Conservation (phyloP, 2,329 filamentous ascomycete genomes). For the Colletotrichum tamarilloi region DNA sequence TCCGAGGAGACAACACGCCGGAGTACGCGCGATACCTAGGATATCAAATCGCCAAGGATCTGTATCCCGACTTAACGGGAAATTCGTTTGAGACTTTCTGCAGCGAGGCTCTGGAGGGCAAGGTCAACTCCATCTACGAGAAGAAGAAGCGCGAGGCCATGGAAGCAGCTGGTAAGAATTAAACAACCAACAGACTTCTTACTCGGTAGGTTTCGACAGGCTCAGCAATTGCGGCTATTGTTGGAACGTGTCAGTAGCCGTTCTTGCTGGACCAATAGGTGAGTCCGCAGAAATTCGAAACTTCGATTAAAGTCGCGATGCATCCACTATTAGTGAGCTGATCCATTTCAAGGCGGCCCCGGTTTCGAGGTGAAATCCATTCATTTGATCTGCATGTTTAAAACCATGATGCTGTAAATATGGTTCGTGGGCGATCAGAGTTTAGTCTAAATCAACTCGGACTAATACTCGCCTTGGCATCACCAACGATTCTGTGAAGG, state of each 20-base stretch:
- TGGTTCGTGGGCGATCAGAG: not conserved
- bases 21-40: slow-evolving; percentile 65
- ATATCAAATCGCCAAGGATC: slow-evolving; percentile 61
- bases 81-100: slow-evolving; percentile 19
- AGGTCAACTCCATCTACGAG: not conserved
- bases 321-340: not conserved
- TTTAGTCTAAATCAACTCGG: not conserved
- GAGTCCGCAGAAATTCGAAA: not conserved
- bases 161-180: not conserved
- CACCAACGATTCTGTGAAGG: not conserved
- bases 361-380: not conserved
- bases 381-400: not conserved
- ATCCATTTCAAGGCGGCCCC: not conserved
- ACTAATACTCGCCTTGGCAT: not conserved
- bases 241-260: not conserved
- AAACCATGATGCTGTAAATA: not conserved
- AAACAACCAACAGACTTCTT: not conserved
- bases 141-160: slow-evolving; percentile 15
- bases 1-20: slow-evolving; percentile 64
- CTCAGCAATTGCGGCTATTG: not conserved
- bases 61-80: slow-evolving; percentile 61
- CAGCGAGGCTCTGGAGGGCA: slow-evolving; percentile 10
- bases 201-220: not conserved
- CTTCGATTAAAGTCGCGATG: not conserved
- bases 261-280: not conserved